A percentile compares a stretch with the other conserved stretches of the same genome.
phyloP scores from a whole-genome alignment of 2,329 filamentous ascomycete species.

The Nigrospora sphaerica region DNA sequence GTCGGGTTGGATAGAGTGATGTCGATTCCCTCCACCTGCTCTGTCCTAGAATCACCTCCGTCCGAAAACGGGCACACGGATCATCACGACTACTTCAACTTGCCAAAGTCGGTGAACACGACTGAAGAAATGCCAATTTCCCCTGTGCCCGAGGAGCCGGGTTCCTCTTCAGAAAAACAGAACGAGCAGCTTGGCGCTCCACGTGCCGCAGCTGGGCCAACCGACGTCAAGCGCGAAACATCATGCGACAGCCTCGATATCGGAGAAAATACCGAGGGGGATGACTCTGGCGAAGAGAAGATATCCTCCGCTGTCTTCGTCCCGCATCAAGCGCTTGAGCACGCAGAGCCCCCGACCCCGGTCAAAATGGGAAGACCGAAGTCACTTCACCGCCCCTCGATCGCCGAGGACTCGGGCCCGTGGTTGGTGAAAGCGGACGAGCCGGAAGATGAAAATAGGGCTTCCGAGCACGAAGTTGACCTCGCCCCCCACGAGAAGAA shows the following conservation, averaged over 20 bases:
- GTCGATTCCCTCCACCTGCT: not conserved
- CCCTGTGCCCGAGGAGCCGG: too few species aligned
- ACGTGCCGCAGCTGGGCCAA: not conserved
- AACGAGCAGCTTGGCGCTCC: too few species aligned
- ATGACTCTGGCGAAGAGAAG: conserved; percentile 71
- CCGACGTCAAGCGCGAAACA: conserved; percentile 19
- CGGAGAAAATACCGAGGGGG: conserved; percentile 34
- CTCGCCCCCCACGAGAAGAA: conserved; percentile 16
- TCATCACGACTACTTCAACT: not conserved
- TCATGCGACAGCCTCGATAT: conserved; percentile 31
- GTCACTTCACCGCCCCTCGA: conserved; percentile 18
- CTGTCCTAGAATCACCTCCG: not conserved
- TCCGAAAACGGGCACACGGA: not conserved
- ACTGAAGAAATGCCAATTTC: too few species aligned
- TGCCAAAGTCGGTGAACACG: not conserved
- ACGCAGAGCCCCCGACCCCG: conserved; percentile 18
- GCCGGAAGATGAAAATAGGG: conserved; percentile 25
- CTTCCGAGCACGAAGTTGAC: conserved; percentile 26
- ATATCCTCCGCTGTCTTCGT: conserved; percentile 82
- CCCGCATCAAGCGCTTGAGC: conserved; percentile 59
- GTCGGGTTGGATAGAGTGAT: not conserved
- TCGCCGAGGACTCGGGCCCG: conserved; percentile 32
- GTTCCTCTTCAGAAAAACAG: too few species aligned
- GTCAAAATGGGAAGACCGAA: conserved; percentile 18
- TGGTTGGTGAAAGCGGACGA: conserved; percentile 56